Base-by-base conservation (phyloP, 495 filamentous ascomycete genomes). In the Entonaema liquescens region DNA sequence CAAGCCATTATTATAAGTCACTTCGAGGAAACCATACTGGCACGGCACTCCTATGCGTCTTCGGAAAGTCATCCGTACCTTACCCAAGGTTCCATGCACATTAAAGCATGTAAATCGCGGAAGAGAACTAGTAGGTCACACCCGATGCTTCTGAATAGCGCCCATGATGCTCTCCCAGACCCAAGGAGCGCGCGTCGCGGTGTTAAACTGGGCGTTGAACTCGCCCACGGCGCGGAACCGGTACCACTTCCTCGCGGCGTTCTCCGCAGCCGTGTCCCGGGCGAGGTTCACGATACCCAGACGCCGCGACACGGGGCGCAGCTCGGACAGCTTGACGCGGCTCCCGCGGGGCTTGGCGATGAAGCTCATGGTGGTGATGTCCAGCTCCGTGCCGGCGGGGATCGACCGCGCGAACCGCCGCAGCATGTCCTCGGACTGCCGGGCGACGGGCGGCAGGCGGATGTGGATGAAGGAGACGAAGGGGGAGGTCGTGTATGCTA, bases 401-500 rank as follows among this genome's bases (percentile, higher is more conserved):
- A 92, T 79, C 26, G 83, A 84, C 56, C 84, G 83, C 0, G 84
- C 83, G 75, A 91, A 96, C 25, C 87, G 86, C 29, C 88, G 67
- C n/a, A 93, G 83, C 60, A 85, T 79, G 12, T 91, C 89, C n/a
- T 82, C 82, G 0, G 91, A 93, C 35, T 81, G 79, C 12, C 92
- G 88, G n/a, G 90, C 91, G 74, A 87, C 89, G 3, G 84, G 78
- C 6, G 92, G 92, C 11, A 94, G 80, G 25, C 86, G 85, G 33
- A 95, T 79, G 77, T 92, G 90, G 59, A 93, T 80, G 64, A 88
- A 88, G n/a, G 88, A 87, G 2, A 94, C 91, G 71, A 89, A 92
- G 7, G 92, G 90, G 3, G 87, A 82, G 1, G 87, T 87, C 33
- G 83, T 87, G 74, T 88, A 90, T 3, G 84, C 80, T 13, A 93